These are phyloP conservation scores for Boletus patriciae DNA, from an alignment of 768 basidiomycete species.

Conservation along the genomic window DNA sequence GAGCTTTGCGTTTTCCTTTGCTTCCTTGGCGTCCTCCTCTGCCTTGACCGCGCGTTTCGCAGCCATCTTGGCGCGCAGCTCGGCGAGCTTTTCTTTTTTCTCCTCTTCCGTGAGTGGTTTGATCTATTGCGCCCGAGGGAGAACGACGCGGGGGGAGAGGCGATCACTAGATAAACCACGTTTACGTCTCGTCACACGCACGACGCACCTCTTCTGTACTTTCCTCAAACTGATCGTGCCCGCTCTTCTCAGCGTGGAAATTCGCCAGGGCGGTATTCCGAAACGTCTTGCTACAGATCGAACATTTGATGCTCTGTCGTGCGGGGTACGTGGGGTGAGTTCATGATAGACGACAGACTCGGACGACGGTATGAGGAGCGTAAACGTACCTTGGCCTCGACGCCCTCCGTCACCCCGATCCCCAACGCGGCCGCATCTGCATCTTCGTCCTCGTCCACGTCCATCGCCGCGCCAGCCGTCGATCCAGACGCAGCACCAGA, in stretches of 20 bases:
- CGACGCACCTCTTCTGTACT: conserved; percentile 80
- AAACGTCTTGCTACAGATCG: conserved; percentile 84
- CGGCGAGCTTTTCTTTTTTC: conserved; percentile 75
- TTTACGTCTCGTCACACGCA: background rate
- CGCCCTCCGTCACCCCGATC: conserved; percentile 37
- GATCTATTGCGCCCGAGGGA: conserved; percentile 49
- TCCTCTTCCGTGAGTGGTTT: conserved; percentile 96
- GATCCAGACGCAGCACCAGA: conserved; percentile 13
- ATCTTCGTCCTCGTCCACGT: conserved; percentile 67
- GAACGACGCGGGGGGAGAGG: no score
- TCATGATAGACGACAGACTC: no score
- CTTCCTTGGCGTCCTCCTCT: conserved; percentile 69
- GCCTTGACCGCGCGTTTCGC: conserved; percentile 76
- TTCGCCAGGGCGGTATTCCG: conserved; percentile 83
- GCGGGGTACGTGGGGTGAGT: no score
- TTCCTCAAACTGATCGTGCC: conserved; percentile 95
- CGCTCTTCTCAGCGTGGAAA: conserved; percentile 92
- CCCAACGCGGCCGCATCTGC: conserved; percentile 58
- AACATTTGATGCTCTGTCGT: conserved; percentile 72
- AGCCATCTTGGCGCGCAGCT: conserved; percentile 76
- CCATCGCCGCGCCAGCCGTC: conserved; percentile 35
- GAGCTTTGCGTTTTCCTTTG: conserved; percentile 72
- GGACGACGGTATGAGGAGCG: background rate
- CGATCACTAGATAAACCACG: no score
- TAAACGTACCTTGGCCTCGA: conserved; percentile 62